Base-by-base conservation (phyloP, 805 yeast genomes). In the Kodamaea fukazawae region DNA sequence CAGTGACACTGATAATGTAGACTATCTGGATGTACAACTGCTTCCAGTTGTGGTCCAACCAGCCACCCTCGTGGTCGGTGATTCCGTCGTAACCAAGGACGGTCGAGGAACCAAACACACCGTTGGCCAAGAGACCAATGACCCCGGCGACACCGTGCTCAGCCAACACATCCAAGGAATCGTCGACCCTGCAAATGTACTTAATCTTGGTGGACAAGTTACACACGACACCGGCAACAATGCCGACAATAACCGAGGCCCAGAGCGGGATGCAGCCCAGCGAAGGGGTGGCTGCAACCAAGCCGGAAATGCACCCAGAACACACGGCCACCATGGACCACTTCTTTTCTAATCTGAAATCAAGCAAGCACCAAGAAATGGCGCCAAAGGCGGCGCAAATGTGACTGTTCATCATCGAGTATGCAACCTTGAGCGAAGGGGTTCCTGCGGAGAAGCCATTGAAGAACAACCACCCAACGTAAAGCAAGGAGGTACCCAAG, bases 81-180 rank as follows among this genome's bases (percentile, higher is more conserved):
- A 72, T 76, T 16, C 95, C 95, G 58, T 91, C 98, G 61, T 88
- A 83, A 11, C 96, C 96, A 46, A 91, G 77, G 39, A 93, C 95
- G 61, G 87, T 84, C 40, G 84, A 77, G 5, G 90, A 86, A 11
- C 86, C 97, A 57, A 93, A 90, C 1, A 91, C 57, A 0, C 86
- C 96, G 57, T 88, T 89, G 68, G 88, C 89, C n/a, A 91, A 42
- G 34, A 90, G 71, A 0, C 99, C 98, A 33, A 91, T 74, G 34
- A 90, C 75, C 23, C 99, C 99, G 0, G 97, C 98, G 52, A 91
- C 75, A 36, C 96, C 98, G 81, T 91, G 99, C 78, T 91, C 98
- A n/a, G 98, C 98, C 59, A 91, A 75, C 37, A 89, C 81, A 83
- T 93, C 98, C 52, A 93, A 69, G 2, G 96, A 82, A 66, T 91